These are phyloP conservation scores for Diospyros lotus DNA, from an alignment of 148 eudicot species.

Conservation along the genomic window DNA sequence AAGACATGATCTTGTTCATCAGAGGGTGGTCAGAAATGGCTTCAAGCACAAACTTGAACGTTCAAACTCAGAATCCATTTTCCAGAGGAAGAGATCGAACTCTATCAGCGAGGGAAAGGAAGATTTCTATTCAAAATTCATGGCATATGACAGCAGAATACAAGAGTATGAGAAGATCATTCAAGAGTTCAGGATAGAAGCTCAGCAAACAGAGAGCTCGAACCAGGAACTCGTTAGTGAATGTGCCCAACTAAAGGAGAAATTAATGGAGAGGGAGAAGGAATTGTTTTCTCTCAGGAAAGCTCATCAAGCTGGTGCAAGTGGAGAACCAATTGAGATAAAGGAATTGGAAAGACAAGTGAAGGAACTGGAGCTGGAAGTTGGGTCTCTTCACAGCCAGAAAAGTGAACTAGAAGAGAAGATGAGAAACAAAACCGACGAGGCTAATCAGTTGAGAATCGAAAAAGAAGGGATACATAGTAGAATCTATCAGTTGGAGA, in stretches of 20 bases:
- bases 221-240: conserved; percentile 22
- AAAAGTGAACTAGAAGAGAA: conserved; percentile 26
- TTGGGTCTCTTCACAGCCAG: conserved; percentile 20
- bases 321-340: no score
- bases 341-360: not conserved
- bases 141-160: conserved; percentile 25
- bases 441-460: conserved; percentile 23
- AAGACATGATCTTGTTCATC: conserved; percentile 14
- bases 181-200: conserved; percentile 35
- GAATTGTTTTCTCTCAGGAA: conserved; percentile 3
- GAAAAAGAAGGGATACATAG: conserved; percentile 23
- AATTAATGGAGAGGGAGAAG: not conserved
- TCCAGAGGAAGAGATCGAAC: conserved; percentile 45
- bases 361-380: conserved; percentile 23
- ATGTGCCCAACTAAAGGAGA: conserved; percentile 3
- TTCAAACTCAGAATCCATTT: conserved; percentile 44
- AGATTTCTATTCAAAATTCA: conserved; percentile 26
- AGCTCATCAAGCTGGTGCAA: no score
- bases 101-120: conserved; percentile 47
- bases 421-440: not conserved
- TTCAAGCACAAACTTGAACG: conserved; percentile 55
- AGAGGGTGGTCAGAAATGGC: conserved; percentile 19
- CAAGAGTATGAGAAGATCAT: conserved; percentile 39
- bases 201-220: conserved; percentile 36
- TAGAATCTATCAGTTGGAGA: conserved; percentile 36